Percentiles rank a stretch among this genome's conserved stretches.
Conservation (phyloP, 2,329 filamentous ascomycete species). For the Penicillium sclerotiorum region DNA sequence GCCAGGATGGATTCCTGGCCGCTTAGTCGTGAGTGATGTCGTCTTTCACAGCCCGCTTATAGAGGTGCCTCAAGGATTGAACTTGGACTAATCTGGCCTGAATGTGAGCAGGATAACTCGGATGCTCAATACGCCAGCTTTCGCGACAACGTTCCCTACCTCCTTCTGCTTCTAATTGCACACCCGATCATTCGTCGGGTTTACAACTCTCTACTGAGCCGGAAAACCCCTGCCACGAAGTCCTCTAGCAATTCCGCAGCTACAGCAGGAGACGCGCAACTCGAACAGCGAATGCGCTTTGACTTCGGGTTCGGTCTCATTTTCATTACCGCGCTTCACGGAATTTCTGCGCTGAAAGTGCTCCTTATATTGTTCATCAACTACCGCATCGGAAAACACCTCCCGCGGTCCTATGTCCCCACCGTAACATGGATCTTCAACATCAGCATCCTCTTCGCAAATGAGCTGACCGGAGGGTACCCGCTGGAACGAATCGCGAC, state of each 20-base stretch:
- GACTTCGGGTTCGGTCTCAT: constrained; percentile 80
- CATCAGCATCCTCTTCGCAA: constrained; percentile 80
- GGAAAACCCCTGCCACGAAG: constrained; percentile 36
- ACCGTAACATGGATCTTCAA: constrained; percentile 87
- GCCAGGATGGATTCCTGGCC: constrained; percentile 87
- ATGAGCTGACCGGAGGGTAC: constrained; percentile 82
- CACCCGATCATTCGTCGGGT: constrained; percentile 77
- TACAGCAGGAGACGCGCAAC: constrained; percentile 55
- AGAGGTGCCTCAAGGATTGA: not conserved
- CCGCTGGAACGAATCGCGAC: constrained; percentile 65
- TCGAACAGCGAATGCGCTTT: constrained; percentile 74
- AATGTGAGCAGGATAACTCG: constrained; percentile 71
- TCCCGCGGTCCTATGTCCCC: constrained; percentile 73
- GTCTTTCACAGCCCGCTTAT: not conserved
- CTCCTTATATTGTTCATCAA: constrained; percentile 78
- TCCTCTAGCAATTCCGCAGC: constrained; percentile 24
- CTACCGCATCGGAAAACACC: constrained; percentile 71
- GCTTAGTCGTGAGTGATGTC: constrained; percentile 74
- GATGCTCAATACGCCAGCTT: constrained; percentile 87
- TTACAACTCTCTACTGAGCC: constrained; percentile 63
- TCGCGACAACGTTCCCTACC: constrained; percentile 80
- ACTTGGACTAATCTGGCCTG: constrained; percentile 22
- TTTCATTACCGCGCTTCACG: constrained; percentile 79
- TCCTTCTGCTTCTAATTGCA: constrained; percentile 70
- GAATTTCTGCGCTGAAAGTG: constrained; percentile 82